Evolutionary conservation across 805 yeast species (phyloP).

Genomic region (Schizosaccharomyces octosporus): DNA sequence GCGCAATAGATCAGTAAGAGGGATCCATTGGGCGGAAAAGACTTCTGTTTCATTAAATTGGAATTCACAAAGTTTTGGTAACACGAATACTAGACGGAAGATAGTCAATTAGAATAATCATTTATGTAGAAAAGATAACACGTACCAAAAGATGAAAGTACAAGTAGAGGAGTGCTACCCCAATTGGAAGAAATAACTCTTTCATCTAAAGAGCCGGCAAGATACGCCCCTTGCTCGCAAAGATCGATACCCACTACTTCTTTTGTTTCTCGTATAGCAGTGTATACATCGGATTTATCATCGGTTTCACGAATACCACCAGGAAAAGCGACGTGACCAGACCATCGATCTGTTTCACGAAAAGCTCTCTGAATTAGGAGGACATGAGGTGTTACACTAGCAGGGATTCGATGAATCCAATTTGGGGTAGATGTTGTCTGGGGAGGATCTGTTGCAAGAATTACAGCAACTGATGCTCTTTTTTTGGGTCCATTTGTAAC

Average conservation of each 20-base stretch:
- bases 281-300: conserved; percentile 14
- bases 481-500: neutral
- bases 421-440: neutral
- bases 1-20: conserved; percentile 10
- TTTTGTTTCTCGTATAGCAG: conserved; percentile 16
- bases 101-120: neutral
- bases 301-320: conserved; percentile 18
- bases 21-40: conserved; percentile 17
- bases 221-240: conserved; percentile 8
- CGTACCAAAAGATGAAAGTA: conserved; percentile 14
- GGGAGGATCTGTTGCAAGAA: neutral
- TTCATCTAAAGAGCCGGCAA: conserved; percentile 16
- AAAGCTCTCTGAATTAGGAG: conserved; percentile 17
- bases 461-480: neutral
- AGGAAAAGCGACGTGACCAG: conserved; percentile 19
- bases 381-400: conserved; percentile 11
- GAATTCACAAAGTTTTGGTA: conserved; percentile 8
- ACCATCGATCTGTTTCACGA: conserved; percentile 17
- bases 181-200: conserved; percentile 5
- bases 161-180: conserved; percentile 10
- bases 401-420: neutral
- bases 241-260: conserved; percentile 20
- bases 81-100: neutral
- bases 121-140: neutral
- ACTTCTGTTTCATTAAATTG: conserved; percentile 15